Evolutionary conservation across 2,329 filamentous ascomycete species (phyloP), one percentile per base, ranked within the genome.

Genomic region (Fusarium sp.): DNA sequence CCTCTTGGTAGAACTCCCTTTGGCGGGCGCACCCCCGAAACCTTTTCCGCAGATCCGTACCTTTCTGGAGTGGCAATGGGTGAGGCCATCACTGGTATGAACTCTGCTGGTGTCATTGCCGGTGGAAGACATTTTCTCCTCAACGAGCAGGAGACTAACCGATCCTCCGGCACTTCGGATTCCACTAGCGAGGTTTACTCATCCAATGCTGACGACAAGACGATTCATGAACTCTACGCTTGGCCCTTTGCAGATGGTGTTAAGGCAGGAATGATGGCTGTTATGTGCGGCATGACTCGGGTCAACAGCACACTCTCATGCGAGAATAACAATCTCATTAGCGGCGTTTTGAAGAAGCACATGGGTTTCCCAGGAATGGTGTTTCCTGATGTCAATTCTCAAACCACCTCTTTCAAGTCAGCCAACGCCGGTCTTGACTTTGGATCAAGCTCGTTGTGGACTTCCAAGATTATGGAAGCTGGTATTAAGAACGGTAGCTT

Each of bases 11-110:
- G 61, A 27, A 32, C 38, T 24, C 55, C 55, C n/a, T 43, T 32
- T 12, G 94, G 93, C 30, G 94, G 94, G 5, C 86, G 94, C 46
- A 96, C 95, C 74, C 97, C 94, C 93, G 94, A 97, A 80, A 93
- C 92, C 0, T 97, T 97, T 74, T 93, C 93, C 2, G 84, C 91
- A 0, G 94, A 97, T 77, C 94, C 94, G 0, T 94, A 96, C 51
- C 85, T 97, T 0, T 92, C 95, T 79, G 94, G 91, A 18, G 84
- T 96, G 52, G 93, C 91, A 12, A 91, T 91, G 7, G 90, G 90
- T 10, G 85, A 93, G 79, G 95, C 92, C 0, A 92, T 97, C 76
- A 88, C 85, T 59, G 94, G 93, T 6, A 86, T 87, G 20, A 85
- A 87, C 73, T 82, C 81, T 51, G 80, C 86, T 73, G 82, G 84